Percentiles rank a stretch among this genome's conserved stretches.
Conservation (phyloP, 768 basidiomycete species). For the Terana coerulea region DNA sequence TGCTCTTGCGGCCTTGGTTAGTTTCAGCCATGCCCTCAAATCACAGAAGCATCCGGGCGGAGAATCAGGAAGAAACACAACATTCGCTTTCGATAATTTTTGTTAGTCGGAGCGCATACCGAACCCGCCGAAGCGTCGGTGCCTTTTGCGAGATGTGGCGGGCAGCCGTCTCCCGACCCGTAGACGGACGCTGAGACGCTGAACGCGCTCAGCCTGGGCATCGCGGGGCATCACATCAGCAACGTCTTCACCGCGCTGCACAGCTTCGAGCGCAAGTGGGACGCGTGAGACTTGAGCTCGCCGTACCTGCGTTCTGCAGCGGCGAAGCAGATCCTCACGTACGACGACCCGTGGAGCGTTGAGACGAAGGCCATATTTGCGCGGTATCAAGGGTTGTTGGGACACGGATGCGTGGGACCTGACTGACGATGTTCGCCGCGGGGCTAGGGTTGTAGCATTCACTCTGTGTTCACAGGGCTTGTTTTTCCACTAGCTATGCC, state of each 20-base stretch:
- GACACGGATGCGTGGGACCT: slow-evolving; percentile 57
- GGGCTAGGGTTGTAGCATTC: slow-evolving; percentile 29
- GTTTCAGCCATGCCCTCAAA: too few species aligned
- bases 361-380: slow-evolving; percentile 76
- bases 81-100: too few species aligned
- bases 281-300: slow-evolving; percentile 82
- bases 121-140: too few species aligned
- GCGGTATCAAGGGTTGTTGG: slow-evolving; percentile 58
- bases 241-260: slow-evolving; percentile 43
- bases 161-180: slow-evolving; percentile 2
- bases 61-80: too few species aligned
- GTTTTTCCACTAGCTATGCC: too few species aligned
- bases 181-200: slow-evolving; percentile 5
- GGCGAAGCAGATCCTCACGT: slow-evolving; percentile 70
- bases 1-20: too few species aligned
- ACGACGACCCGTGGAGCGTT: slow-evolving; percentile 82
- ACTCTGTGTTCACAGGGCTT: too few species aligned
- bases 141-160: too few species aligned
- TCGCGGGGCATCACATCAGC: slow-evolving; percentile 17
- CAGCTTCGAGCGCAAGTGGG: slow-evolving; percentile 79
- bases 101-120: too few species aligned
- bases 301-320: slow-evolving; percentile 67
- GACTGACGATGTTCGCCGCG: slow-evolving; percentile 33
- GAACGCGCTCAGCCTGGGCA: slow-evolving; percentile 8
- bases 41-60: too few species aligned